phyloP scores from a whole-genome alignment of 2,329 filamentous ascomycete species.

The Neopestalotiopsis sp. region DNA sequence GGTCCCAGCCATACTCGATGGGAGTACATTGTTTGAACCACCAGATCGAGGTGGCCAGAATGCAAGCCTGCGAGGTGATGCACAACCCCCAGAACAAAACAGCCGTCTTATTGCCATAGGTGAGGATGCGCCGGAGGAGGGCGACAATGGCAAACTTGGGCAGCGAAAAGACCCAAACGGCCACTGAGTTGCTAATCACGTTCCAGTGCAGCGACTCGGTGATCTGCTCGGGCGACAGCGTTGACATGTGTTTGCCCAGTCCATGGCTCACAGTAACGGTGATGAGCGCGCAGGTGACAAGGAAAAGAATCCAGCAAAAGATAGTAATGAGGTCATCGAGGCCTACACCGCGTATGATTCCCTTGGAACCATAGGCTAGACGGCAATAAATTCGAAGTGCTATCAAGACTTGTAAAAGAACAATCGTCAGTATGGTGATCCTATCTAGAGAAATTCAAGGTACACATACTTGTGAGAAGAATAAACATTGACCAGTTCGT shows the following conservation, averaged over 20 bases:
- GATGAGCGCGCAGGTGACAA: conserved; percentile 36
- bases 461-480: background rate
- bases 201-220: conserved; percentile 35
- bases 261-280: conserved; percentile 33
- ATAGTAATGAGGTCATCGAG: conserved; percentile 39
- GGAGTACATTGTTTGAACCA: conserved; percentile 19
- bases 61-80: conserved; percentile 36
- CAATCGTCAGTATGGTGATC: background rate
- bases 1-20: conserved; percentile 19
- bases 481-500: background rate
- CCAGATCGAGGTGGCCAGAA: conserved; percentile 33
- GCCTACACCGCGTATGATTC: conserved; percentile 28
- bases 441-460: background rate
- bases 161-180: conserved; percentile 41
- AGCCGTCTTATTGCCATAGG: conserved; percentile 35
- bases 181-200: conserved; percentile 35
- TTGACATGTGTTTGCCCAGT: conserved; percentile 32
- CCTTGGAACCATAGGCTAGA: conserved; percentile 23
- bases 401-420: conserved; percentile 30
- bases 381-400: conserved; percentile 34
- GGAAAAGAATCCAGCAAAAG: conserved; percentile 33
- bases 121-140: conserved; percentile 37
- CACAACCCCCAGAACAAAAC: conserved; percentile 37
- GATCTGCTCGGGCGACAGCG: conserved; percentile 24
- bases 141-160: conserved; percentile 41